Percentiles rank a stretch among this genome's conserved stretches.
These are phyloP conservation scores for Saturnispora hagleri DNA, from an alignment of 805 yeast species.

Conservation along the genomic window DNA sequence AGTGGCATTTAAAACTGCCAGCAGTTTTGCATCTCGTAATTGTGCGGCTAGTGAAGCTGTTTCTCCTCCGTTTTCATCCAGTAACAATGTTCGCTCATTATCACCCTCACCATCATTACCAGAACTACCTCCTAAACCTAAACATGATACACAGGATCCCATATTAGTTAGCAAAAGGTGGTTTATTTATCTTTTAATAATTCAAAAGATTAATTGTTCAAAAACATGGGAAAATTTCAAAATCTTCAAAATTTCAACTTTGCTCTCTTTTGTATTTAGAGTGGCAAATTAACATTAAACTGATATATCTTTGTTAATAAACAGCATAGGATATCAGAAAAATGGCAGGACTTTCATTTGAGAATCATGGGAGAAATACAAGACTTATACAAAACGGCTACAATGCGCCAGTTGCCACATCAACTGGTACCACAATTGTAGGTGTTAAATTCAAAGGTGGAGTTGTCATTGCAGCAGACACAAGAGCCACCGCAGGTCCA, in stretches of 20 bases:
- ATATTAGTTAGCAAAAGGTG: constrained; percentile 10
- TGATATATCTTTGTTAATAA: background rate
- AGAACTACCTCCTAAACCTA: constrained; percentile 11
- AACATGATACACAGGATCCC: constrained; percentile 30
- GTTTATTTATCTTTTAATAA: background rate
- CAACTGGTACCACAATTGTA: constrained; percentile 99
- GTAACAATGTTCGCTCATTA: constrained; percentile 22
- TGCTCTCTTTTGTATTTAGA: background rate
- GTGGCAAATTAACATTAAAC: constrained; percentile 7
- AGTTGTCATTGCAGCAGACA: constrained; percentile 96
- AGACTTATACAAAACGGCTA: constrained; percentile 59
- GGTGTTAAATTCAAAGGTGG: constrained; percentile 92
- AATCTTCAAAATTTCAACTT: background rate
- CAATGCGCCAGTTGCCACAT: constrained; percentile 79
- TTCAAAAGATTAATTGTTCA: background rate
- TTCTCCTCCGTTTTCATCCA: constrained; percentile 5
- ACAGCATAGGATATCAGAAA: background rate
- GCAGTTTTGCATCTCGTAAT: constrained; percentile 24
- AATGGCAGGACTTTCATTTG: constrained; percentile 91
- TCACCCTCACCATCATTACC: constrained; percentile 6
- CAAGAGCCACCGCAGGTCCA: constrained; percentile 94
- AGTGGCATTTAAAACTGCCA: constrained; percentile 26
- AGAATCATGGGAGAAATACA: constrained; percentile 84
- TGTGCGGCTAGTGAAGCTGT: background rate
- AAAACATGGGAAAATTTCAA: background rate